phyloP scores from a whole-genome alignment of 2,329 filamentous ascomycete species.

The Ambrosiella xylebori region DNA sequence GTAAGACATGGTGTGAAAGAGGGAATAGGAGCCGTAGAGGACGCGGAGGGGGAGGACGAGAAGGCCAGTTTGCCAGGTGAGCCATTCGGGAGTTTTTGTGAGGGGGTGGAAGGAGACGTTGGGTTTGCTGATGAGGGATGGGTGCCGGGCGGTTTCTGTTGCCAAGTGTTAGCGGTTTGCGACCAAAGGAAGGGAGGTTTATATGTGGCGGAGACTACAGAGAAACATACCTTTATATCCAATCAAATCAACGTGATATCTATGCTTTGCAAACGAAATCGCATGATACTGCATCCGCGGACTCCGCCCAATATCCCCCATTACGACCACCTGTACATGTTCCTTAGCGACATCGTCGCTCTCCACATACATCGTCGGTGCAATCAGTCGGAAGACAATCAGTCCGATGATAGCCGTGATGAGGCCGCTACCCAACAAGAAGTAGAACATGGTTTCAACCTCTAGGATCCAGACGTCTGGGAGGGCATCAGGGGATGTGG shows the following conservation, averaged over 20 bases:
- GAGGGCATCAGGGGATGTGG: background rate
- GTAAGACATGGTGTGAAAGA: conserved; percentile 60
- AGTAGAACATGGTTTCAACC: conserved; percentile 11
- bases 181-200: background rate
- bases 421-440: conserved; percentile 1
- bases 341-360: conserved; percentile 23
- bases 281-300: conserved; percentile 99
- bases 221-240: conserved; percentile 56
- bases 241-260: conserved; percentile 65
- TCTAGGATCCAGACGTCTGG: conserved; percentile 10
- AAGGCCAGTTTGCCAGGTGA: conserved; percentile 33
- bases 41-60: conserved; percentile 13
- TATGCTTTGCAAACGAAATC: conserved; percentile 71
- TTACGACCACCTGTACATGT: conserved; percentile 63
- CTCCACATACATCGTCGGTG: conserved; percentile 23
- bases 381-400: conserved; percentile 14
- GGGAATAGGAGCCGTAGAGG: conserved; percentile 31
- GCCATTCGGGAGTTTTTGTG: conserved; percentile 43
- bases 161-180: background rate
- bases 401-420: conserved; percentile 4
- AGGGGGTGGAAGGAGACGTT: conserved; percentile 58
- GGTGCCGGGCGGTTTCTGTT: conserved; percentile 61
- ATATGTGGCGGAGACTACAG: background rate
- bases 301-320: conserved; percentile 88
- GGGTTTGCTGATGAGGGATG: conserved; percentile 52